phyloP scores from a whole-genome alignment of 2,329 filamentous ascomycete species.

The Trichoderma cornu-damae region DNA sequence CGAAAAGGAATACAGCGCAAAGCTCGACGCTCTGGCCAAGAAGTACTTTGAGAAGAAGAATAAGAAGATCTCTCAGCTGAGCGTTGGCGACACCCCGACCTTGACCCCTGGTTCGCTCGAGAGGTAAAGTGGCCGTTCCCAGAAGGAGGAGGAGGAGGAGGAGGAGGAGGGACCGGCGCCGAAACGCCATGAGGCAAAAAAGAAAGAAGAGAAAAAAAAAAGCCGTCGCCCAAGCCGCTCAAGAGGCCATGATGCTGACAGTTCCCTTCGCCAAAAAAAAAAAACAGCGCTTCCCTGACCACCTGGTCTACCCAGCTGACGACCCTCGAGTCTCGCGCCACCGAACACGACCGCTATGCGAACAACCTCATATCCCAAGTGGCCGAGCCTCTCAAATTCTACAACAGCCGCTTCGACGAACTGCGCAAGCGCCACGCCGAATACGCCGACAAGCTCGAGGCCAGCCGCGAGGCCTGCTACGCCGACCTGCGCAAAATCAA shows the following conservation, averaged over 20 bases:
- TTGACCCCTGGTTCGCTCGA: constrained; percentile 95
- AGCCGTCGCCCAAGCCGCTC: too few relatives aligned
- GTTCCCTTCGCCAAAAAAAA: too few relatives aligned
- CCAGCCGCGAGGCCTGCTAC: constrained; percentile 80
- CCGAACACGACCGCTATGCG: constrained; percentile 82
- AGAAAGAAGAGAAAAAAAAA: too few relatives aligned
- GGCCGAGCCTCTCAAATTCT: constrained; percentile 77
- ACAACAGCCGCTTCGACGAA: constrained; percentile 76
- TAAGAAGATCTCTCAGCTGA: constrained; percentile 78
- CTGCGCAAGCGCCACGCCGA: constrained; percentile 86
- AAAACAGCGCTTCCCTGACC: constrained; percentile 77
- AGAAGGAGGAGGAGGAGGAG: background rate
- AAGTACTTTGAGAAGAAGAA: constrained; percentile 98
- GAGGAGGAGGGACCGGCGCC: background rate
- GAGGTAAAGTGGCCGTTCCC: constrained; percentile 47
- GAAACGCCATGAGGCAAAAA: background rate
- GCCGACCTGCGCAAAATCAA: constrained; percentile 85
- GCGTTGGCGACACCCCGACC: constrained; percentile 86
- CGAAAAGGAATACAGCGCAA: constrained; percentile 94
- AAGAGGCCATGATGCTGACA: background rate
- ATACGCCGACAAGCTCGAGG: constrained; percentile 81
- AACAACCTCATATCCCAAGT: constrained; percentile 73
- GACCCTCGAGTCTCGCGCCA: constrained; percentile 79
- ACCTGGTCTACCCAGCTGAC: constrained; percentile 94
- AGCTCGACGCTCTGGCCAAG: constrained; percentile 80